A percentile compares a stretch with the other conserved stretches of the same genome.
Evolutionary conservation across 768 basidiomycete species (phyloP).

Genomic region (Holtermanniella nyarrowii): DNA sequence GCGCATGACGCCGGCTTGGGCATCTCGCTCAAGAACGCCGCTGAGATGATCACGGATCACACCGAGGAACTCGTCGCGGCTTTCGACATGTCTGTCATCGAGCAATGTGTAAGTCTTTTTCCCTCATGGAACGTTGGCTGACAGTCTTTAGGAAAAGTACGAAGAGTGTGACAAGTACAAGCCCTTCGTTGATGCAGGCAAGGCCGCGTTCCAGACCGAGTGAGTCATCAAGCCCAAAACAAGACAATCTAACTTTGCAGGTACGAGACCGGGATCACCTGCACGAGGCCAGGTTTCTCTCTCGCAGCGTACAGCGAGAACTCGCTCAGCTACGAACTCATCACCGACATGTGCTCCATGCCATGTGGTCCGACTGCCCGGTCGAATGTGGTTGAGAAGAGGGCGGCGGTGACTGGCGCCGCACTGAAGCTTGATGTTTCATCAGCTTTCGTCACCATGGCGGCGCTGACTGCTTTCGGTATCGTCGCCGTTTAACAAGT

Average conservation of each 20-base stretch:
- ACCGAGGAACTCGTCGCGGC: slow-evolving; percentile 11
- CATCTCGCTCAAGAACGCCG: slow-evolving; percentile 24
- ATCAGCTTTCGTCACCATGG: too few species aligned
- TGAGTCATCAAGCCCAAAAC: background rate
- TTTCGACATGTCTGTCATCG: slow-evolving; percentile 27
- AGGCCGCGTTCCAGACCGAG: slow-evolving; percentile 26
- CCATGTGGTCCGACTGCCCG: too few species aligned
- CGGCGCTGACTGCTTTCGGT: too few species aligned
- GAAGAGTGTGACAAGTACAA: slow-evolving; percentile 21
- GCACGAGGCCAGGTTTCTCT: background rate
- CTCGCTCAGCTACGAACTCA: background rate
- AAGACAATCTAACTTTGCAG: background rate
- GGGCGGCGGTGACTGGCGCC: too few species aligned
- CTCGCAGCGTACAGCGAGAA: background rate
- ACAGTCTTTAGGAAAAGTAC: slow-evolving; percentile 8
- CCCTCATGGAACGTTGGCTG: background rate
- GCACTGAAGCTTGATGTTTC: too few species aligned
- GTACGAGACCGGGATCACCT: background rate
- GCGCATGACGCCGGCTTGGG: slow-evolving; percentile 7
- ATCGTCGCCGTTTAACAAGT: too few species aligned
- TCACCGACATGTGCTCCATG: background rate
- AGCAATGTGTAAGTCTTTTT: slow-evolving; percentile 19
- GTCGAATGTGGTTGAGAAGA: too few species aligned
- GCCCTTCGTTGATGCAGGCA: slow-evolving; percentile 19
- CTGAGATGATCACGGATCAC: slow-evolving; percentile 11